Conservation (phyloP, 371 early-diverging fungal genomes). For the Chytridium lagenaria region DNA sequence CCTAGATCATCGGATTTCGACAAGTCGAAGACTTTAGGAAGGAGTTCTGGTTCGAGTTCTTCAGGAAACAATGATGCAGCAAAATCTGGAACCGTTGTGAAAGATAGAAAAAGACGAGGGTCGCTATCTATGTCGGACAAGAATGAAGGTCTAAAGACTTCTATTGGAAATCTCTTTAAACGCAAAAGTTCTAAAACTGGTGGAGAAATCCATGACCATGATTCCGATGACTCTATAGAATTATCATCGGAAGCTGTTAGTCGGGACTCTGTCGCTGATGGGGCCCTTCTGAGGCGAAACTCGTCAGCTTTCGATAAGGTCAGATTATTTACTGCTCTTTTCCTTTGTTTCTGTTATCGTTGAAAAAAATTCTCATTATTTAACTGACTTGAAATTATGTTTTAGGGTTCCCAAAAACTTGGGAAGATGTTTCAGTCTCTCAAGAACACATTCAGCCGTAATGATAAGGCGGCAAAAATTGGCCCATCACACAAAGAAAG, state of each 20-base stretch:
- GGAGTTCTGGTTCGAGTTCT: too few relatives aligned
- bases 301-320: background rate
- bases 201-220: background rate
- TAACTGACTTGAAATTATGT: too few relatives aligned
- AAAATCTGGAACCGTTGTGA: background rate
- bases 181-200: background rate
- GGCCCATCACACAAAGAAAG: background rate
- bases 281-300: background rate
- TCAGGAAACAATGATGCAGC: too few relatives aligned
- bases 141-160: background rate
- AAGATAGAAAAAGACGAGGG: background rate
- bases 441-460: constrained; percentile 17
- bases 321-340: background rate
- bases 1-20: too few relatives aligned
- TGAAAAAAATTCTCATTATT: too few relatives aligned
- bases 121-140: background rate
- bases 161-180: background rate
- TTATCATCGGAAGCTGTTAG: background rate
- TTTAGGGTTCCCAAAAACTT: constrained; percentile 13
- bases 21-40: too few relatives aligned
- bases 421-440: constrained; percentile 32
- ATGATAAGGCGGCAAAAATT: background rate
- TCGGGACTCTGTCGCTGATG: background rate
- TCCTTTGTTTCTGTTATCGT: too few relatives aligned
- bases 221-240: background rate